Conservation (phyloP, 768 basidiomycete genomes). For the Royoungia palumana region DNA sequence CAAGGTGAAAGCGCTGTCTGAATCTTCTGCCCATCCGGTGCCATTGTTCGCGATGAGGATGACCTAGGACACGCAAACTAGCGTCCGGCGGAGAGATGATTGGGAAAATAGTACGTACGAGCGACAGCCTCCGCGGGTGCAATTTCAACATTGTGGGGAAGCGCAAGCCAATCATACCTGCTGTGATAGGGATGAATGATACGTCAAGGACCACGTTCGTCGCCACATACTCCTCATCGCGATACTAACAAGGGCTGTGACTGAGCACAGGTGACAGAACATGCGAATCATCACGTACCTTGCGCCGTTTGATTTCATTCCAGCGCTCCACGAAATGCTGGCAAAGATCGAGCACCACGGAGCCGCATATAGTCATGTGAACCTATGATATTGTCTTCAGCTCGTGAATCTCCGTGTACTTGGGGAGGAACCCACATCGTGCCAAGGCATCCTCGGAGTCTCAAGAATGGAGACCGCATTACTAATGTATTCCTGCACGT, state of each 20-base stretch:
- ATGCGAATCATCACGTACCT: constrained; percentile 37
- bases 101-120: constrained; percentile 36
- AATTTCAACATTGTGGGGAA: constrained; percentile 65
- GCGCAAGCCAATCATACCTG: constrained; percentile 64
- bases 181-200: constrained; percentile 29
- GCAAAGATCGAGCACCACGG: constrained; percentile 83
- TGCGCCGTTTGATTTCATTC: constrained; percentile 87
- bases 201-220: background rate
- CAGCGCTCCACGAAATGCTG: constrained; percentile 93
- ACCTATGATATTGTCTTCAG: constrained; percentile 39
- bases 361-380: constrained; percentile 80
- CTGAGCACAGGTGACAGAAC: constrained; percentile 1
- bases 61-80: constrained; percentile 34
- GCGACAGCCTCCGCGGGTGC: constrained; percentile 67
- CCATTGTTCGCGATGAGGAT: constrained; percentile 69
- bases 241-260: constrained; percentile 21
- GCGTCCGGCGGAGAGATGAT: background rate
- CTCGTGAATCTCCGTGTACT: background rate
- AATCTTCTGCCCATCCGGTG: constrained; percentile 54
- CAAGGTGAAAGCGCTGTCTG: constrained; percentile 61
- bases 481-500: constrained; percentile 73
- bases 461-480: constrained; percentile 67
- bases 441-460: constrained; percentile 88
- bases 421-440: constrained; percentile 61
- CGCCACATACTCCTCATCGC: constrained; percentile 44